These are phyloP conservation scores for Lichtheimia corymbifera DNA, from an alignment of 371 early-diverging fungal species.

Conservation along the genomic window DNA sequence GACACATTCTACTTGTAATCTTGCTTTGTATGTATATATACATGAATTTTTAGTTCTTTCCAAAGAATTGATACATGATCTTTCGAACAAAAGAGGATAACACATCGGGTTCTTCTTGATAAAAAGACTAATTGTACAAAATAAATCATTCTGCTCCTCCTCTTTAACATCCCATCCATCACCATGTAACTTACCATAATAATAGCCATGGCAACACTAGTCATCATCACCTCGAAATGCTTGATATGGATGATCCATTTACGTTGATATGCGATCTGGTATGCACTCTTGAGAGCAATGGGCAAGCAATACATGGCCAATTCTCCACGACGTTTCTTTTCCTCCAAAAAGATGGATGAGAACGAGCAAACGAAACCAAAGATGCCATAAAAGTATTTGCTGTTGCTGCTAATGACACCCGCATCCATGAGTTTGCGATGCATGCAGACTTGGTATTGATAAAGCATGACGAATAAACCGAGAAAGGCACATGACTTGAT, in stretches of 20 bases:
- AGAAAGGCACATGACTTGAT: constrained; percentile 65
- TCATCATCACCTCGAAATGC: constrained; percentile 60
- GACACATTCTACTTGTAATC: no score
- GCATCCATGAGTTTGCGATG: constrained; percentile 56
- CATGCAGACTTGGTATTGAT: constrained; percentile 62
- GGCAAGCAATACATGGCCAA: constrained; percentile 71
- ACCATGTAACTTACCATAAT: constrained; percentile 47
- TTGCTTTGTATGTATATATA: constrained; percentile 3
- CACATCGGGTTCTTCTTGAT: constrained; percentile 64
- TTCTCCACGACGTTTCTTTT: constrained; percentile 66
- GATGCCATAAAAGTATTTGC: constrained; percentile 65
- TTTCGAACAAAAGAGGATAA: constrained; percentile 60
- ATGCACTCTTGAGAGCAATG: constrained; percentile 60
- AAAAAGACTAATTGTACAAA: constrained; percentile 47
- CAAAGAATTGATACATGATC: constrained; percentile 58
- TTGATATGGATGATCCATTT: constrained; percentile 60
- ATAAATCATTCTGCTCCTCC: neutral
- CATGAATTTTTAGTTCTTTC: constrained; percentile 43
- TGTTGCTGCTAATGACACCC: constrained; percentile 41
- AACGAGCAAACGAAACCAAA: constrained; percentile 60
- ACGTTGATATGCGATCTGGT: constrained; percentile 57
- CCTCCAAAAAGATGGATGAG: constrained; percentile 67
- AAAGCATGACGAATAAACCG: constrained; percentile 60
- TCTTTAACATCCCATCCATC: neutral
- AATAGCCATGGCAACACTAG: constrained; percentile 49